A percentile compares a stretch with the other conserved stretches of the same genome.
phyloP scores from a whole-genome alignment of 2,329 filamentous ascomycete species.

The Colletotrichum eleusines region DNA sequence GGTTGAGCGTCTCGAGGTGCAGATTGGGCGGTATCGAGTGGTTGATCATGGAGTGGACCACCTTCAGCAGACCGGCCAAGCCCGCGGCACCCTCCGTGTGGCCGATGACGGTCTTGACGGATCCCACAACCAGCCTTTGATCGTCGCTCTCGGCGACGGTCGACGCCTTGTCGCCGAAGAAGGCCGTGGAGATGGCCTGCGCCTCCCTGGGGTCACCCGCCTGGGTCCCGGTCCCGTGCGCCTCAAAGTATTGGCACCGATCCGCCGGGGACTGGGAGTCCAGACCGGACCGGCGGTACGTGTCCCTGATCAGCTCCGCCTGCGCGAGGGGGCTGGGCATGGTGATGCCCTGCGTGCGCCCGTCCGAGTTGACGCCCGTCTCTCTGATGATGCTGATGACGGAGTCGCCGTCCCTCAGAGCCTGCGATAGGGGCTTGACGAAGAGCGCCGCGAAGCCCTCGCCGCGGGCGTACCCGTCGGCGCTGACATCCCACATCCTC shows the following conservation, averaged over 20 bases:
- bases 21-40: conserved; percentile 42
- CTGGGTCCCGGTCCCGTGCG: conserved; percentile 57
- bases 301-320: conserved; percentile 52
- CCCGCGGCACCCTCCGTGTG: conserved; percentile 43
- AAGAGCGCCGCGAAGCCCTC: conserved; percentile 59
- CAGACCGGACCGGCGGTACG: conserved; percentile 54
- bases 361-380: conserved; percentile 56
- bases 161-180: conserved; percentile 48
- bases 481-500: conserved; percentile 55
- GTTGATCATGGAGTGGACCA: conserved; percentile 40
- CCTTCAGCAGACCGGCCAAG: conserved; percentile 43
- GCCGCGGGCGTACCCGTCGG: conserved; percentile 62
- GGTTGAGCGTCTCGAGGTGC: conserved; percentile 40
- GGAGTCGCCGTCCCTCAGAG: conserved; percentile 54
- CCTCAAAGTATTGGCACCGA: conserved; percentile 58
- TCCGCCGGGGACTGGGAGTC: conserved; percentile 47
- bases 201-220: conserved; percentile 47
- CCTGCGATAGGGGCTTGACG: conserved; percentile 57
- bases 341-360: conserved; percentile 57
- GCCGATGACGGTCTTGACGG: conserved; percentile 44
- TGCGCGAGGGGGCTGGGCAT: conserved; percentile 51
- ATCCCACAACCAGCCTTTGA: conserved; percentile 46
- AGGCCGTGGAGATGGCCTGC: conserved; percentile 43
- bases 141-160: conserved; percentile 41
- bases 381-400: conserved; percentile 55